Conservation (phyloP, 768 basidiomycete species). For the Collybiopsis confluens region DNA sequence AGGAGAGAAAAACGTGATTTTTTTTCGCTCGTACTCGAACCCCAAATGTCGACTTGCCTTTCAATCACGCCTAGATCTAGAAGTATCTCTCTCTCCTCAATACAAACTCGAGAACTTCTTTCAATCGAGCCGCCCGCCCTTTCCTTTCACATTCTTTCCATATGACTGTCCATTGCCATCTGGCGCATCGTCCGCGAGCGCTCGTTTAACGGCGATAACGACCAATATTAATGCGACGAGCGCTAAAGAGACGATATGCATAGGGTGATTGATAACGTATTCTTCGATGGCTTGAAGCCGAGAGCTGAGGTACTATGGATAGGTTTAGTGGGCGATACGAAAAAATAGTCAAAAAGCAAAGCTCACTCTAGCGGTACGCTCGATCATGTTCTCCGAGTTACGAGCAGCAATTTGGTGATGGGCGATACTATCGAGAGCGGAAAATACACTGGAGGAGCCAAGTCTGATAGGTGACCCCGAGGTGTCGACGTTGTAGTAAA, state of each 20-base stretch:
- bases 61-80: too few species aligned
- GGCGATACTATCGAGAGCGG: constrained; percentile 65
- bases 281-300: constrained; percentile 33
- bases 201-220: constrained; percentile 23
- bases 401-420: constrained; percentile 44
- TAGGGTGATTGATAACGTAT: constrained; percentile 32
- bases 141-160: constrained; percentile 14
- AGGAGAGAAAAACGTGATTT: too few species aligned
- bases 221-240: constrained; percentile 22
- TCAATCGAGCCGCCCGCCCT: constrained; percentile 18
- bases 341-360: too few species aligned
- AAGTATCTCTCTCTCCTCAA: too few species aligned
- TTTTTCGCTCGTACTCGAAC: too few species aligned
- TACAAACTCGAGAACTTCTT: not conserved
- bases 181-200: constrained; percentile 19
- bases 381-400: constrained; percentile 68
- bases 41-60: too few species aligned
- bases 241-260: constrained; percentile 28
- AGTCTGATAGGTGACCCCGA: constrained; percentile 52
- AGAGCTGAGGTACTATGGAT: constrained; percentile 35
- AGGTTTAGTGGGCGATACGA: too few species aligned
- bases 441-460: constrained; percentile 51
- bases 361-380: constrained; percentile 61
- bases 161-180: too few species aligned
- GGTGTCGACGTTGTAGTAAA: constrained; percentile 74